Evolutionary conservation across 176 grass and related monocot genomes (phyloP).

Genomic region (Oryza meyeriana): DNA sequence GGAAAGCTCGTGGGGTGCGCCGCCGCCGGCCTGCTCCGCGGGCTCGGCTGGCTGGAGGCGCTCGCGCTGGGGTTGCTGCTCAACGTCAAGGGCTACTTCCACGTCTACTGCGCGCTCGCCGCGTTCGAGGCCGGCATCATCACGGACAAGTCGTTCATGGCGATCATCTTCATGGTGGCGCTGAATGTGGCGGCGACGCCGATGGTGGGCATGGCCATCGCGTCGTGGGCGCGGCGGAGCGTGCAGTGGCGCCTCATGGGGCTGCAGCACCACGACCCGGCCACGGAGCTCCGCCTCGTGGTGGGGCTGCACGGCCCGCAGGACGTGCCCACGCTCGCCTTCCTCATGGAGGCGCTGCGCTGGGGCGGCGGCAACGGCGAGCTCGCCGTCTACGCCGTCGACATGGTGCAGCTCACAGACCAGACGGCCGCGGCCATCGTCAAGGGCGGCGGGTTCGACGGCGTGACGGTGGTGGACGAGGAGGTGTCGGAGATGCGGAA

Average conservation of each 20-base stretch:
- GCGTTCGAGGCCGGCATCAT: constrained; percentile 48
- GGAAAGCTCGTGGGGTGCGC: constrained; percentile 54
- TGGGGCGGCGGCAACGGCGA: constrained; percentile 42
- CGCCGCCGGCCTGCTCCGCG: constrained; percentile 25
- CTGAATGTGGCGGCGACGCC: constrained; percentile 53
- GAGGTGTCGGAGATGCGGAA: constrained; percentile 55
- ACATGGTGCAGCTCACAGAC: constrained; percentile 81
- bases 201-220: constrained; percentile 46
- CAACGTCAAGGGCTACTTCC: constrained; percentile 84
- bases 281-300: constrained; percentile 51
- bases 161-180: constrained; percentile 54
- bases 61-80: constrained; percentile 69
- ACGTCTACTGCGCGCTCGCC: constrained; percentile 59
- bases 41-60: constrained; percentile 52
- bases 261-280: constrained; percentile 51
- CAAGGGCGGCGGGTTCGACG: constrained; percentile 49
- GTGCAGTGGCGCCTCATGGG: constrained; percentile 64
- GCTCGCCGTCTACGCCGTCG: constrained; percentile 50
- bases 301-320: constrained; percentile 58
- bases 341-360: constrained; percentile 55
- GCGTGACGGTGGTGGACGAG: constrained; percentile 64
- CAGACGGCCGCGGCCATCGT: constrained; percentile 54
- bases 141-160: constrained; percentile 57
- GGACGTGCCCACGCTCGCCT: constrained; percentile 48
- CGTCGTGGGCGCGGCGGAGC: constrained; percentile 50